Percentiles rank a stretch among this genome's conserved stretches.
These are phyloP conservation scores for Aegilops tauschii DNA, from an alignment of 176 grass and related monocot species.

Conservation along the genomic window DNA sequence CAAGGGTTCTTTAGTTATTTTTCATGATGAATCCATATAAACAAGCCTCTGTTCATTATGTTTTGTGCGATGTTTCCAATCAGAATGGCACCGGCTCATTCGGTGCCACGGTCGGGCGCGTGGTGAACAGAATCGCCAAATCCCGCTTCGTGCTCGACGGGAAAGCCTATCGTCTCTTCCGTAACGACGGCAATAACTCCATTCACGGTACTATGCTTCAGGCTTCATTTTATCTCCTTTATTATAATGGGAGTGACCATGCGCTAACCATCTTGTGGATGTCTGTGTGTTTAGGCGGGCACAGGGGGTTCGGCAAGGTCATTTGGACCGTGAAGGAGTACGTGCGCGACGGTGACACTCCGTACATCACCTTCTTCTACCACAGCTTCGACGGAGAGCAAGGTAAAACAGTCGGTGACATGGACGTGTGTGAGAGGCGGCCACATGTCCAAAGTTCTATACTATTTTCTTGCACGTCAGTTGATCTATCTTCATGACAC, in stretches of 20 bases:
- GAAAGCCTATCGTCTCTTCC: slow-evolving; percentile 43
- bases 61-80: background rate
- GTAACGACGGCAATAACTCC: slow-evolving; percentile 70
- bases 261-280: background rate
- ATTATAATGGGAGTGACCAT: background rate
- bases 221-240: background rate
- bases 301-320: slow-evolving; percentile 15
- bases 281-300: background rate
- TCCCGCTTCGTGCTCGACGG: slow-evolving; percentile 62
- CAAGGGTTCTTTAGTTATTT: too few species aligned
- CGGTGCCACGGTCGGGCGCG: slow-evolving; percentile 68
- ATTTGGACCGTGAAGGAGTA: slow-evolving; percentile 3
- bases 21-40: too few species aligned
- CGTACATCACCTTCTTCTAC: slow-evolving; percentile 18
- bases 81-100: slow-evolving; percentile 72
- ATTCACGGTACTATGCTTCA: slow-evolving; percentile 52
- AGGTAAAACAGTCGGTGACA: background rate
- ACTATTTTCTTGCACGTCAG: background rate
- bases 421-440: too few species aligned
- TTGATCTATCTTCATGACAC: background rate
- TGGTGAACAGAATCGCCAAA: slow-evolving; percentile 67
- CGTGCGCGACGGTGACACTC: background rate
- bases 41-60: background rate
- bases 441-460: background rate
- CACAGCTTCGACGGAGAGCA: slow-evolving; percentile 9